Base-by-base conservation (phyloP, 192 early-diverging fungal genomes). In the Backusella liffmaniae region DNA sequence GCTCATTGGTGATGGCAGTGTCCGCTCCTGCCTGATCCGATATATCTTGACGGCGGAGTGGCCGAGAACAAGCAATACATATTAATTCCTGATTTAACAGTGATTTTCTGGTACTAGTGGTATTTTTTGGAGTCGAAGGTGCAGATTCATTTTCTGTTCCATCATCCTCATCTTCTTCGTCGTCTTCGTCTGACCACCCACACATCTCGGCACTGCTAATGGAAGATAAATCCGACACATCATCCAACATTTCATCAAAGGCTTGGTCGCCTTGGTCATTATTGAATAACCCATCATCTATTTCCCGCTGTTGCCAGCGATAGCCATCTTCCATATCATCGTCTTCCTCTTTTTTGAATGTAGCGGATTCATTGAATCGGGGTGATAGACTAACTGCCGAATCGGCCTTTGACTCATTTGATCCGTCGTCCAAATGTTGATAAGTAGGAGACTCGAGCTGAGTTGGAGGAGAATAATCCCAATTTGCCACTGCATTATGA, bases 211-310 rank as follows among this genome's bases (percentile, higher is more conserved):
- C 67, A 62, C 73, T 66, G 26, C 69, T 69, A 21, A 76, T 67
- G 6, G 77, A 78, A 1, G 77, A 78, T 10, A 78, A 39, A 59
- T 78, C 77, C 8, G 77, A 78, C 15, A 73, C 65, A 62, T 72
- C 77, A 34, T 78, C 77, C 15, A 73, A 51, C 30, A 78, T 44
- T 3, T 78, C 77, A 69, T 78, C 72, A 44, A 78, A 73, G 51
- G 37, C 44, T 5, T 44, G 46, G 1, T 18, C 59, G 7, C 35
- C 66, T 1, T 32, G 32, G 3, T 73, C 67, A 42, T 78, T 65
- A 16, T 51, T 73, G 29, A 59, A 59, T 35, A 59, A 73, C 0
- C 49, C 51, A 26, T 73, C 46, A 13, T 51, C 73, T 30, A 66
- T 41, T 44, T 74, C 62, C 18, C 59, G 34, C 44, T 44, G 41